Evolutionary conservation across 2,329 filamentous ascomycete genomes (phyloP).

Genomic region (Davidsoniella virescens): DNA sequence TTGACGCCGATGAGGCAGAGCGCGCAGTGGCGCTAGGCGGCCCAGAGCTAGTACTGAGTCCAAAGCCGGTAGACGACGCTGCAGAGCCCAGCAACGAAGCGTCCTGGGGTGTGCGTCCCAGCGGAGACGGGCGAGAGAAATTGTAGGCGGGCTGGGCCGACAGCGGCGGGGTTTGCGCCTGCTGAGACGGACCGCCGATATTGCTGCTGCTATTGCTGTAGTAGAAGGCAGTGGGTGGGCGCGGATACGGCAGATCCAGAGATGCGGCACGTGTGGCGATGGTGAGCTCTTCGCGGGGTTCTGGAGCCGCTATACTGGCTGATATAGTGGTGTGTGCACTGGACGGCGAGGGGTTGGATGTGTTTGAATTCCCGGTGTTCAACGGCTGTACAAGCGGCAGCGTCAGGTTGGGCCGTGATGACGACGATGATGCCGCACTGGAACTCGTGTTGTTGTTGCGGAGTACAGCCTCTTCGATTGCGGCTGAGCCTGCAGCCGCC

Average conservation of each 20-base stretch:
- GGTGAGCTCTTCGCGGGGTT: slow-evolving; percentile 49
- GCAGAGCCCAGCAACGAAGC: slow-evolving; percentile 4
- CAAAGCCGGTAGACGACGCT: not conserved
- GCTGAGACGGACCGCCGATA: slow-evolving; percentile 33
- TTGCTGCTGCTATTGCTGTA: slow-evolving; percentile 28
- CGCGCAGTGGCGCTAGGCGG: slow-evolving; percentile 3
- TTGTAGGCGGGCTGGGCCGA: slow-evolving; percentile 11
- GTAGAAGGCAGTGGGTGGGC: slow-evolving; percentile 1
- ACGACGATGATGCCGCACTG: no score
- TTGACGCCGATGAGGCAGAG: slow-evolving; percentile 4
- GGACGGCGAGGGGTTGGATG: no score
- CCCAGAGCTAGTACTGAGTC: not conserved
- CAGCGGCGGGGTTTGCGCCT: not conserved
- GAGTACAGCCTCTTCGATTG: no score
- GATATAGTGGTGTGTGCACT: not conserved
- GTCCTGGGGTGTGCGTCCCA: slow-evolving; percentile 11
- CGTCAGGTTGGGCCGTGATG: no score
- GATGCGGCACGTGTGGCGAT: slow-evolving; percentile 32
- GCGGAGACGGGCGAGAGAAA: slow-evolving; percentile 11
- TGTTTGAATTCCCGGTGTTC: no score
- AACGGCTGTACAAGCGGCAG: no score
- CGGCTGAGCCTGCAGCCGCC: no score
- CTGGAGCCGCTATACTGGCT: not conserved
- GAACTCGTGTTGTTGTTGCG: no score
- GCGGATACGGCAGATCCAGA: slow-evolving; percentile 11